Conservation (phyloP, 768 basidiomycete genomes). For the Amanita rubescens region DNA sequence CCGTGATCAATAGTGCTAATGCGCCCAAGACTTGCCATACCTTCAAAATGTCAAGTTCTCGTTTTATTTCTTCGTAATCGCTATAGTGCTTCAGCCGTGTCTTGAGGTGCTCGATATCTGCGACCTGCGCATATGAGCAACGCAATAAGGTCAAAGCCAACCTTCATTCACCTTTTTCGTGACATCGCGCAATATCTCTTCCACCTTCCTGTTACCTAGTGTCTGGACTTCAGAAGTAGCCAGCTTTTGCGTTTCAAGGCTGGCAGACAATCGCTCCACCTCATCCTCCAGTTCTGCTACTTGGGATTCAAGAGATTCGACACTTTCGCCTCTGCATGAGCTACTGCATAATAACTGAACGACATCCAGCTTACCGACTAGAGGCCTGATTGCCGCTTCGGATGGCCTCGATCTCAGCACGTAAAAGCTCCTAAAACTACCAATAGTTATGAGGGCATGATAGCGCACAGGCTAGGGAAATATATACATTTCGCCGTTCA, state of each 20-base stretch:
- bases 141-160: not conserved
- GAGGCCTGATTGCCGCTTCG: slow-evolving; percentile 70
- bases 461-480: slow-evolving; percentile 14
- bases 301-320: slow-evolving; percentile 65
- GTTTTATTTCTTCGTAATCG: slow-evolving; percentile 97
- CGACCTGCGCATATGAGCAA: slow-evolving; percentile 27
- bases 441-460: not conserved
- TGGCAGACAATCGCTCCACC: slow-evolving; percentile 56
- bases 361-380: slow-evolving; percentile 46
- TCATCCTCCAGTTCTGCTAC: slow-evolving; percentile 74
- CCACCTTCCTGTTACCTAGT: slow-evolving; percentile 41
- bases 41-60: slow-evolving; percentile 98
- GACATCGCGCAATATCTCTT: slow-evolving; percentile 55
- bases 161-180: slow-evolving; percentile 37
- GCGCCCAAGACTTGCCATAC: slow-evolving; percentile 29
- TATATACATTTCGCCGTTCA: slow-evolving; percentile 82
- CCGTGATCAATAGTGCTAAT: not conserved
- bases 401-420: slow-evolving; percentile 90
- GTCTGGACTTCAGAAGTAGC: slow-evolving; percentile 40
- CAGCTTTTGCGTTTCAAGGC: slow-evolving; percentile 55
- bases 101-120: slow-evolving; percentile 65
- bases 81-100: slow-evolving; percentile 60
- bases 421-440: slow-evolving; percentile 69
- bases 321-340: slow-evolving; percentile 31
- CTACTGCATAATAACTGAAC: not conserved